phyloP scores from a whole-genome alignment of 805 yeast species.

The Diddensiella transvaalensis region DNA sequence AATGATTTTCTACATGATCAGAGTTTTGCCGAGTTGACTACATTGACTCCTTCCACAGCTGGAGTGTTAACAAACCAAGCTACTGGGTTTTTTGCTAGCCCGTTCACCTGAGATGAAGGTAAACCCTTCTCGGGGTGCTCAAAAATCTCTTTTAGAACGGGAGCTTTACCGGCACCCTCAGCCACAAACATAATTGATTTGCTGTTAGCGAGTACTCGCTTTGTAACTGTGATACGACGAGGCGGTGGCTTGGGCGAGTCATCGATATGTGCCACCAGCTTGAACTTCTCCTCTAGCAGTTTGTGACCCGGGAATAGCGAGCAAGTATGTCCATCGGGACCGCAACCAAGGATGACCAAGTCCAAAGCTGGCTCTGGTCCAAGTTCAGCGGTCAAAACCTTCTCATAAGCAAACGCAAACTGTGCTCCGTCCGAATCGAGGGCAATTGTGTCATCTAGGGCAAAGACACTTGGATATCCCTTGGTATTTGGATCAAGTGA shows the following conservation, averaged over 20 bases:
- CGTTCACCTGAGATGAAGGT: slow-evolving; percentile 76
- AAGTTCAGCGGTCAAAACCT: slow-evolving; percentile 49
- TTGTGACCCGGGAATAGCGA: slow-evolving; percentile 85
- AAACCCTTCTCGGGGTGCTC: slow-evolving; percentile 36
- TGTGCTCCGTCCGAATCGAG: slow-evolving; percentile 50
- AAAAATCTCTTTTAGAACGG: slow-evolving; percentile 68
- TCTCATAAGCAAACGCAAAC: slow-evolving; percentile 63
- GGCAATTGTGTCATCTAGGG: slow-evolving; percentile 62
- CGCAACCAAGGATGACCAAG: slow-evolving; percentile 78
- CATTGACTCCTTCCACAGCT: slow-evolving; percentile 63
- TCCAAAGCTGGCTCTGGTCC: slow-evolving; percentile 42
- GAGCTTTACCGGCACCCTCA: slow-evolving; percentile 81
- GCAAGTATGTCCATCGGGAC: slow-evolving; percentile 96
- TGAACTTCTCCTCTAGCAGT: slow-evolving; percentile 52
- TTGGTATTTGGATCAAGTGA: slow-evolving; percentile 37
- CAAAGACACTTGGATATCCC: slow-evolving; percentile 53
- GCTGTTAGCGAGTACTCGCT: slow-evolving; percentile 63
- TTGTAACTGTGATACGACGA: slow-evolving; percentile 84
- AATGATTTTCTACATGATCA: no score
- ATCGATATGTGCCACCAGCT: slow-evolving; percentile 57
- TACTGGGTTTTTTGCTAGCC: slow-evolving; percentile 47
- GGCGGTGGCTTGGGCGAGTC: slow-evolving; percentile 95
- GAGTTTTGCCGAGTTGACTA: slow-evolving; percentile 18
- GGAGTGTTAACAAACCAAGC: slow-evolving; percentile 80
- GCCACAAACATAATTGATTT: slow-evolving; percentile 72